These are phyloP conservation scores for Lumnitzera racemosa DNA, from an alignment of 345 rosid species.

Conservation along the genomic window DNA sequence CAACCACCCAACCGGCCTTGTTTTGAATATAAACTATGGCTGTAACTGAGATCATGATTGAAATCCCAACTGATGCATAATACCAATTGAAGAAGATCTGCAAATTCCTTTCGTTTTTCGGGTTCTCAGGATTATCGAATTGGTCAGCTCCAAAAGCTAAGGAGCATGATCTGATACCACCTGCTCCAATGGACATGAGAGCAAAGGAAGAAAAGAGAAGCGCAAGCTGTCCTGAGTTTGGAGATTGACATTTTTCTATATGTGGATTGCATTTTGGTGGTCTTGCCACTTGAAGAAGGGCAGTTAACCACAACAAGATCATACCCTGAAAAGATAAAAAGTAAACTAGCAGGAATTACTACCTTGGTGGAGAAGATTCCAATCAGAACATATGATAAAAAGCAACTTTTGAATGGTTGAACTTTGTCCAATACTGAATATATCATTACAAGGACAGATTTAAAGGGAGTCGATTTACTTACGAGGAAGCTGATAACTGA, in stretches of 20 bases:
- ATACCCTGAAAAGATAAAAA: constrained; percentile 27
- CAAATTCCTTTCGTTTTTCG: constrained; percentile 23
- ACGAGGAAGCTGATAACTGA: constrained; percentile 29
- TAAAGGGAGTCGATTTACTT: not conserved
- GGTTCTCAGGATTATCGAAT: constrained; percentile 32
- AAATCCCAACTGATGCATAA: constrained; percentile 37
- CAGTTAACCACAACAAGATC: constrained; percentile 37
- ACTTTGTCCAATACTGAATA: too few relatives aligned
- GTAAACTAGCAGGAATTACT: too few relatives aligned
- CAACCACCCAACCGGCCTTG: constrained; percentile 39
- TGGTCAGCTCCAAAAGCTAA: constrained; percentile 57
- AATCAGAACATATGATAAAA: too few relatives aligned
- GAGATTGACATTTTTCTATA: constrained; percentile 9
- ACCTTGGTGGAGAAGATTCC: too few relatives aligned
- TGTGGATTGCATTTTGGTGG: constrained; percentile 24
- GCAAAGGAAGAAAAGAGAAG: constrained; percentile 28
- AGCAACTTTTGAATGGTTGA: too few relatives aligned
- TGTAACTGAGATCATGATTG: constrained; percentile 24
- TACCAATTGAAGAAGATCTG: constrained; percentile 57
- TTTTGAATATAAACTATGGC: constrained; percentile 40
- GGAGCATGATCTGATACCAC: constrained; percentile 45
- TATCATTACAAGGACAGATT: too few relatives aligned
- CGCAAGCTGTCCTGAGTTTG: constrained; percentile 18
- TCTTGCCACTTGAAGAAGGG: constrained; percentile 22
- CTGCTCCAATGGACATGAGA: constrained; percentile 40